Evolutionary conservation across 1,284 basidiomycete species (phyloP).

Genomic region (Cutaneotrichosporon cutaneum): DNA sequence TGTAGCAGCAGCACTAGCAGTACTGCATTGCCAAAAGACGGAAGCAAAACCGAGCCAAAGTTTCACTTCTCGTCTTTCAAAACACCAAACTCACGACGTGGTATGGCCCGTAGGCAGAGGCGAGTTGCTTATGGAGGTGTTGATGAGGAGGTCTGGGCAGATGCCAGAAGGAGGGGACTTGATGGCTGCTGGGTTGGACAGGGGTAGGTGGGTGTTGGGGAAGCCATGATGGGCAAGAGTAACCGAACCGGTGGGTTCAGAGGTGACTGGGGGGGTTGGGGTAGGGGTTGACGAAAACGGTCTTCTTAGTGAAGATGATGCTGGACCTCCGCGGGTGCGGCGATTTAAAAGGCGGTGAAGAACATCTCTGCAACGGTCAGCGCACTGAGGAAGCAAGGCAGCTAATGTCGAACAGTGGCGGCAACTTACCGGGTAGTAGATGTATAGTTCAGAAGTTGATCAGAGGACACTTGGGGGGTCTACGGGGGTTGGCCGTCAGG

Average conservation of each 20-base stretch:
- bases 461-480: not conserved
- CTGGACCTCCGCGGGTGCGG: conserved; percentile 1
- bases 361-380: not conserved
- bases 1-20: too few species aligned
- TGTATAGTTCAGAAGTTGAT: not conserved
- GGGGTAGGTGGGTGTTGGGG: conserved; percentile 17
- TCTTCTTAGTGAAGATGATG: conserved; percentile 11
- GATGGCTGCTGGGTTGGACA: conserved; percentile 16
- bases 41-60: too few species aligned
- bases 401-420: not conserved
- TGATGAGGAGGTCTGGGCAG: conserved; percentile 15
- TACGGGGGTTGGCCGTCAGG: not conserved
- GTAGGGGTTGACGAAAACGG: conserved; percentile 18
- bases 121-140: conserved; percentile 14
- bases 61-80: too few species aligned
- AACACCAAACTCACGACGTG: conserved; percentile 13
- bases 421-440: not conserved
- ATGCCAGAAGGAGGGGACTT: conserved; percentile 13
- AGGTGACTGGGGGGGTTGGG: conserved; percentile 14
- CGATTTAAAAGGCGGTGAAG: conserved; percentile 2
- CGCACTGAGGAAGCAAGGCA: not conserved
- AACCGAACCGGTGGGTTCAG: conserved; percentile 24
- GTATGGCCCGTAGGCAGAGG: conserved; percentile 15
- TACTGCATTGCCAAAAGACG: too few species aligned
- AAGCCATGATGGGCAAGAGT: conserved; percentile 30